Percentiles rank a stretch among this genome's conserved stretches.
phyloP scores from a whole-genome alignment of 139 green algal species.

The Deuterostichococcus epilithicus region DNA sequence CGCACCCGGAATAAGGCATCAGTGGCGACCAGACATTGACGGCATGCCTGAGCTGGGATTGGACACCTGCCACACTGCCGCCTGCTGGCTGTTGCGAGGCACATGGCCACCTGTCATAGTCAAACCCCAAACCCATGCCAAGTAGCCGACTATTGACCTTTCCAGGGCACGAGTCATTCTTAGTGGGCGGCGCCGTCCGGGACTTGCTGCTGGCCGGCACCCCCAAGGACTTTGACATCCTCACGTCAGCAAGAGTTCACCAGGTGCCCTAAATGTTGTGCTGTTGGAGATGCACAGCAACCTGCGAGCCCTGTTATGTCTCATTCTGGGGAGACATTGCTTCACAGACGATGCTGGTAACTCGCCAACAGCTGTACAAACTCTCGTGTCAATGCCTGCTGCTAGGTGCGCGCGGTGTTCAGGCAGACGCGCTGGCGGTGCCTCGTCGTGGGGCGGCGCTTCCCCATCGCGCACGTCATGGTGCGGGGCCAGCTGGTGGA shows the following conservation, averaged over 20 bases:
- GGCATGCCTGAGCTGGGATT: too few relatives aligned
- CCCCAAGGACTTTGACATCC: slow-evolving; percentile 67
- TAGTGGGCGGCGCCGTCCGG: slow-evolving; percentile 72
- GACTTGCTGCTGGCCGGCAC: slow-evolving; percentile 52
- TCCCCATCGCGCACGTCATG: slow-evolving; percentile 51
- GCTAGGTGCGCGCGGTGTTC: slow-evolving; percentile 15
- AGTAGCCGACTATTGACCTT: not conserved
- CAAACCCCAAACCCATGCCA: too few relatives aligned
- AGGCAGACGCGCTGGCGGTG: slow-evolving; percentile 31
- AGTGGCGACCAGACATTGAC: too few relatives aligned
- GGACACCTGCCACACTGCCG: too few relatives aligned
- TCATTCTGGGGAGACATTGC: not conserved
- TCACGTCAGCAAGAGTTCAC: slow-evolving; percentile 45
- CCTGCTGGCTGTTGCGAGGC: too few relatives aligned
- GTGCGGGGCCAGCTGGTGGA: slow-evolving; percentile 28
- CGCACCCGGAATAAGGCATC: too few relatives aligned
- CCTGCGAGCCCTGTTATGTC: not conserved
- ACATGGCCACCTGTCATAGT: too few relatives aligned
- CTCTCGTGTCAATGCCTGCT: not conserved
- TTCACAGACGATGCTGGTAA: not conserved
- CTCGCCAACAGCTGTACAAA: not conserved
- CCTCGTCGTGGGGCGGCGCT: slow-evolving; percentile 48
- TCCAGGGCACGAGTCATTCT: slow-evolving; percentile 54
- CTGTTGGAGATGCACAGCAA: not conserved
- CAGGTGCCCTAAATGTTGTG: slow-evolving; percentile 27